A percentile compares a stretch with the other conserved stretches of the same genome.
Conservation (phyloP, 495 filamentous ascomycete species). For the Platismatia glauca region DNA sequence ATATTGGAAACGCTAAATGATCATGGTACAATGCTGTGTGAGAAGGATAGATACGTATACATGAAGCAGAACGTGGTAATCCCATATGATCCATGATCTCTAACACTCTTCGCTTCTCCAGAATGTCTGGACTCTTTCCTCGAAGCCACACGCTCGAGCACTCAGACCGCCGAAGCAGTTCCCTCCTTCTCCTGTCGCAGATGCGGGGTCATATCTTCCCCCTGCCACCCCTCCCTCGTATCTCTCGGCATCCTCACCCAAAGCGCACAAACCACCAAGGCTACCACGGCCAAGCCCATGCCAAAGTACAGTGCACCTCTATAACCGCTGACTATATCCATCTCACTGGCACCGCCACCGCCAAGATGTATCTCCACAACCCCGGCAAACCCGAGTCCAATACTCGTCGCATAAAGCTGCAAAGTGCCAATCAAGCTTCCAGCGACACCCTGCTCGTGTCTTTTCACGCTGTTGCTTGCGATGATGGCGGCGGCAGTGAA, state of each 20-base stretch:
- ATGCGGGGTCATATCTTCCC: constrained; percentile 17
- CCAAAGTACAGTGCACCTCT: constrained; percentile 37
- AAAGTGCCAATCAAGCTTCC: constrained; percentile 41
- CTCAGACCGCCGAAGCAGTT: not conserved
- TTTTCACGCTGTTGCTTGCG: constrained; percentile 42
- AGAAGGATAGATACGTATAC: too few relatives aligned
- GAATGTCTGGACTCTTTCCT: too few relatives aligned
- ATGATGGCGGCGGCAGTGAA: constrained; percentile 47
- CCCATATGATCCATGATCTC: too few relatives aligned
- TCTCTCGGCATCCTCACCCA: constrained; percentile 37
- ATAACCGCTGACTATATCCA: constrained; percentile 30
- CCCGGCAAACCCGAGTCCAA: constrained; percentile 43
- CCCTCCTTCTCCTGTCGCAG: not conserved
- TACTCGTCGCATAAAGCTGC: constrained; percentile 40
- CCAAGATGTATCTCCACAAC: constrained; percentile 37
- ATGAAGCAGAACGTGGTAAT: too few relatives aligned
- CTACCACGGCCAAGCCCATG: constrained; percentile 34
- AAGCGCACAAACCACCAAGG: constrained; percentile 33
- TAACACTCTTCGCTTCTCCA: too few relatives aligned
- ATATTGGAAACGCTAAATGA: too few relatives aligned
- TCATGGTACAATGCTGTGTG: too few relatives aligned
- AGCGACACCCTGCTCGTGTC: constrained; percentile 43
- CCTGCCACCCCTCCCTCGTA: constrained; percentile 36
- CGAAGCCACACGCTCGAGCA: not conserved
- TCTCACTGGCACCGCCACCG: constrained; percentile 16